These are phyloP conservation scores for Yamadazyma nakazawae DNA, from an alignment of 805 yeast species.

Conservation along the genomic window DNA sequence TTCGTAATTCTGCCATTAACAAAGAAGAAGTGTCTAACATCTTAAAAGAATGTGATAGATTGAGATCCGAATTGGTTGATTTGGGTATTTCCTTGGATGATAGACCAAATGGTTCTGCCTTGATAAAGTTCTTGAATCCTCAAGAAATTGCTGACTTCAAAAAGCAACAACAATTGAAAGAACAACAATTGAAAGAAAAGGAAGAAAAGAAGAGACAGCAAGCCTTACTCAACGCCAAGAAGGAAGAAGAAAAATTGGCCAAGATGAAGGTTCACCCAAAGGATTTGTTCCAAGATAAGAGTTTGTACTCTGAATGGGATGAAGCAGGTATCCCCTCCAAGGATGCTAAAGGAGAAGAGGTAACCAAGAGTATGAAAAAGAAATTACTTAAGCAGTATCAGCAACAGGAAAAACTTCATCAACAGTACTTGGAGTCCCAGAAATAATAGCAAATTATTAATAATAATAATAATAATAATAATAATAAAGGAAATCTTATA, in stretches of 20 bases:
- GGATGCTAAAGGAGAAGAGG: constrained; percentile 73
- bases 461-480: too few species aligned
- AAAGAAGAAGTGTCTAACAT: constrained; percentile 50
- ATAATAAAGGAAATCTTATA: neutral
- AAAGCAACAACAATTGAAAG: constrained; percentile 57
- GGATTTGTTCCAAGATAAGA: constrained; percentile 66
- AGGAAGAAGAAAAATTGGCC: constrained; percentile 58
- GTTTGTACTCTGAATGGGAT: constrained; percentile 72
- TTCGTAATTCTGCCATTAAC: constrained; percentile 69
- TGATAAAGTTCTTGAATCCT: constrained; percentile 73
- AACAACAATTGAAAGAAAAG: constrained; percentile 54
- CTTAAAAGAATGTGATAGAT: constrained; percentile 65
- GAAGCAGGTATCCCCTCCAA: constrained; percentile 78
- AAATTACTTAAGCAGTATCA: constrained; percentile 76
- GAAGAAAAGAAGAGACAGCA: constrained; percentile 57
- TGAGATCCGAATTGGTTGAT: constrained; percentile 68
- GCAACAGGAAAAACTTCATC: constrained; percentile 77
- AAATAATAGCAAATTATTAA: neutral
- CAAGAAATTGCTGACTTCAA: constrained; percentile 67
- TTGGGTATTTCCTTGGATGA: constrained; percentile 88
- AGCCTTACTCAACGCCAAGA: constrained; percentile 50
- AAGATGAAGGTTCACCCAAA: constrained; percentile 68
- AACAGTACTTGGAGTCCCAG: constrained; percentile 44
- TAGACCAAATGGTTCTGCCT: constrained; percentile 74
- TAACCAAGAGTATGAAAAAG: constrained; percentile 82